Evolutionary conservation across 208 protist genomes (phyloP), one percentile per base, ranked within the genome.

Genomic region (Leishmania martiniquensis): DNA sequence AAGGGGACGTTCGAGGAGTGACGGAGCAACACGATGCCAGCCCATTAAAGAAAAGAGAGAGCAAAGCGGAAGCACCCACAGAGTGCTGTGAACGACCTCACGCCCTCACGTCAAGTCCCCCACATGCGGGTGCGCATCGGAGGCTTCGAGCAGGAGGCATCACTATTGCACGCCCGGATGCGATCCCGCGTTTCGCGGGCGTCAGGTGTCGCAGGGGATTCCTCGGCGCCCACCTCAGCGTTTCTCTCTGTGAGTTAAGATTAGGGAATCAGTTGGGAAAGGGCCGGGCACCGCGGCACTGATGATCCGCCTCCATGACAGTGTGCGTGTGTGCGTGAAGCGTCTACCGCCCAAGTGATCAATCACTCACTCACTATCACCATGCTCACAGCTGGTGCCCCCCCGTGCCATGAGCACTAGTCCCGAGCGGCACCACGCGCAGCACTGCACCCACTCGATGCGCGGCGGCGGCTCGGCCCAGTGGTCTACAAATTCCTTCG

Each of bases 401-500:
- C 1, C 25, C 12, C 39, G 29, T 37, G 59, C 42, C 37, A 32
- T 34, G 42, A 69, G 20, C 65, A 7, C 42, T 69, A 32, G 42
- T 29, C 39, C 10, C 25, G 20, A 22, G 25, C 29, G 59, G 39
- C 2, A 7, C 62, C 37, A 39, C 4, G 57, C 5, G 7, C 74
- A 22, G 22, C 51, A 34, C 29, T n/a, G 39, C 47, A 54, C 45
- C 17, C 25, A 10, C 17, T 69, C 60, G 20, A 13, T 44, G n/a
- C 32, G 20, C 51, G 22, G 60, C 9, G 29, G 45, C 15, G 0
- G 17, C 20, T 54, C 15, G n/a, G 51, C 39, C 25, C 17, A n/a
- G n/a, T 57, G 55, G 37, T 25, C 65, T 80, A 81, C 42, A 90
- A 32, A 25, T 87, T 90, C 51, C 71, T 74, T 9, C 85, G 78